A percentile compares a stretch with the other conserved stretches of the same genome.
Conservation (phyloP, 2,329 filamentous ascomycete species). For the Sordariomycetes sp. region DNA sequence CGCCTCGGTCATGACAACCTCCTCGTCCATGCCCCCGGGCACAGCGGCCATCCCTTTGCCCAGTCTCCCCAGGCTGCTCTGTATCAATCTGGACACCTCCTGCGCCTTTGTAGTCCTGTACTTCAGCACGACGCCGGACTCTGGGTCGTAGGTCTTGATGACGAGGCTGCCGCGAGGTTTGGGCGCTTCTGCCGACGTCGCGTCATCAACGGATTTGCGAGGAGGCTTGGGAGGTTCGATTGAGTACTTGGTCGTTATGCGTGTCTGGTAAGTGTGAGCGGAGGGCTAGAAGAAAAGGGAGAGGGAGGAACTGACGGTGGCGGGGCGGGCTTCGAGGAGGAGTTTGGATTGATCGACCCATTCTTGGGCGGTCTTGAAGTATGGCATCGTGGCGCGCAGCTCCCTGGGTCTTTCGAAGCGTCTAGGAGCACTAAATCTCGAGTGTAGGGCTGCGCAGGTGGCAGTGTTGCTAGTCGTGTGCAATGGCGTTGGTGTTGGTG, state of each 20-base stretch:
- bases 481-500: too few species aligned
- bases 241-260: constrained; percentile 88
- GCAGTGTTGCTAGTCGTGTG: too few species aligned
- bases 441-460: too few species aligned
- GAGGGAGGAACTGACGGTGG: constrained; percentile 52
- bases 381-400: constrained; percentile 64
- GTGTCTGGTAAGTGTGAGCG: constrained; percentile 47
- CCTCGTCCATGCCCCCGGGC: constrained; percentile 29
- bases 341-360: constrained; percentile 85
- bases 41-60: constrained; percentile 60
- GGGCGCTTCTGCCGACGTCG: constrained; percentile 23
- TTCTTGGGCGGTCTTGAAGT: constrained; percentile 75
- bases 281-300: background rate
- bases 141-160: constrained; percentile 83
- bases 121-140: constrained; percentile 74
- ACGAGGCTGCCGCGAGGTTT: constrained; percentile 61
- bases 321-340: constrained; percentile 77
- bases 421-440: too few species aligned
- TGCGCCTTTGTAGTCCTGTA: constrained; percentile 87
- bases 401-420: too few species aligned
- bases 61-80: constrained; percentile 61
- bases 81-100: constrained; percentile 75
- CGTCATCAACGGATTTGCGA: constrained; percentile 14
- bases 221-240: constrained; percentile 39
- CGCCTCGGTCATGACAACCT: constrained; percentile 31